phyloP scores from a whole-genome alignment of 208 protist genomes.

The Zelonia costaricensis region DNA sequence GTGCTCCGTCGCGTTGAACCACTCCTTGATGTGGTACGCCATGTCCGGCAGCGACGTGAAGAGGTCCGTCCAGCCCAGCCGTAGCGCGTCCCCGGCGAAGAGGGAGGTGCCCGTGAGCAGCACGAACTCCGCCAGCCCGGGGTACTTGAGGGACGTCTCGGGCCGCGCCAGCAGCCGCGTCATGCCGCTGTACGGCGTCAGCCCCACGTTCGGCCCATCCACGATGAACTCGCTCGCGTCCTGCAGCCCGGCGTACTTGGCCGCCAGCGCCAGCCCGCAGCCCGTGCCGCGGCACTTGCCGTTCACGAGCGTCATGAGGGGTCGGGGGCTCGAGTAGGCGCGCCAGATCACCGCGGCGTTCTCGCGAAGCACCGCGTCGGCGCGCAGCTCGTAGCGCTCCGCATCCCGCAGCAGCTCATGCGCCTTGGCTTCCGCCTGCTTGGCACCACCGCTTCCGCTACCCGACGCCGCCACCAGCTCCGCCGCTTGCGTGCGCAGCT shows the following conservation, averaged over 20 bases:
- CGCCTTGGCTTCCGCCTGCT: conserved; percentile 32
- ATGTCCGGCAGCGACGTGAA: conserved; percentile 88
- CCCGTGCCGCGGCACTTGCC: conserved; percentile 88
- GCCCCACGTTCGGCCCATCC: conserved; percentile 77
- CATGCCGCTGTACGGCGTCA: conserved; percentile 86
- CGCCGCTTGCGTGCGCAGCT: conserved; percentile 31
- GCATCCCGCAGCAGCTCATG: conserved; percentile 67
- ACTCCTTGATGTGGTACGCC: conserved; percentile 91
- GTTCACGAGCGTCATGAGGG: conserved; percentile 89
- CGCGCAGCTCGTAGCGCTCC: conserved; percentile 72
- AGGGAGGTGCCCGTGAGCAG: conserved; percentile 89
- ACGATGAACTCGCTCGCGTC: conserved; percentile 88
- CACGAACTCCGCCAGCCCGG: conserved; percentile 90
- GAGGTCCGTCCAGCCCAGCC: conserved; percentile 89
- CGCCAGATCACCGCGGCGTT: conserved; percentile 83
- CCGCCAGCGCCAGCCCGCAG: conserved; percentile 76
- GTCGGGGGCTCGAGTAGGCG: conserved; percentile 72
- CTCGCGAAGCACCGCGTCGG: conserved; percentile 72
- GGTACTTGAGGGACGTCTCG: conserved; percentile 90
- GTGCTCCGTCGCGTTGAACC: conserved; percentile 90
- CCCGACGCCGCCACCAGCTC: conserved; percentile 5
- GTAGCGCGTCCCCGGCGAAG: conserved; percentile 87
- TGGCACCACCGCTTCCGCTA: no score
- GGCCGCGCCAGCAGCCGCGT: conserved; percentile 78
- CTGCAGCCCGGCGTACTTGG: conserved; percentile 87